Evolutionary conservation across 2,329 filamentous ascomycete species (phyloP).

Genomic region (Colletotrichum liriopes): DNA sequence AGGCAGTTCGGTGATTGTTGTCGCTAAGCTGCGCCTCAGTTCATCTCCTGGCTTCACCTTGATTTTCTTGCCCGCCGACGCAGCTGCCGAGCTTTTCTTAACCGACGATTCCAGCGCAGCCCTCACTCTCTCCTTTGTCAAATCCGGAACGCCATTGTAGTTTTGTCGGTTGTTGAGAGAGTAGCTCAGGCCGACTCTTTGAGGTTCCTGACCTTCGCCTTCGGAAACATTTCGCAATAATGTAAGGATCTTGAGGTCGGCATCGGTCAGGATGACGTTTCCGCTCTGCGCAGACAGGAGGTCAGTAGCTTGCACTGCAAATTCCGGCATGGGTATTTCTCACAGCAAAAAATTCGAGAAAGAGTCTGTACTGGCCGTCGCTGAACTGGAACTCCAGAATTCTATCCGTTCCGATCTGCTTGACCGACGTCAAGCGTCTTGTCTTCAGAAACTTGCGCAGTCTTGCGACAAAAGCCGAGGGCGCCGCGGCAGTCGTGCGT

Average conservation of each 20-base stretch:
- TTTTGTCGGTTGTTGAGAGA: conserved; percentile 88
- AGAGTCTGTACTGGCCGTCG: conserved; percentile 89
- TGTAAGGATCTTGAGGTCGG: conserved; percentile 84
- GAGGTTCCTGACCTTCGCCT: conserved; percentile 86
- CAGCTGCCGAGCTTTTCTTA: conserved; percentile 68
- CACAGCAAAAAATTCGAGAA: conserved; percentile 93
- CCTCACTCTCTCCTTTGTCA: conserved; percentile 82
- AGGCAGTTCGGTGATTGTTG: conserved; percentile 89
- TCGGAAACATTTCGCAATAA: conserved; percentile 86
- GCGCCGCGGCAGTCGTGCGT: conserved; percentile 86
- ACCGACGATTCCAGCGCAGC: conserved; percentile 78
- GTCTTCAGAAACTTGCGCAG: conserved; percentile 92
- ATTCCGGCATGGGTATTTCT: conserved; percentile 14
- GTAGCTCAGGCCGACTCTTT: conserved; percentile 84
- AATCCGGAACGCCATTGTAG: conserved; percentile 79
- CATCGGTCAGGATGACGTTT: conserved; percentile 94
- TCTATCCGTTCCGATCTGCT: conserved; percentile 92
- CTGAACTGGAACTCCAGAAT: conserved; percentile 95
- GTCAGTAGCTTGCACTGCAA: neutral
- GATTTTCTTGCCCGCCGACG: conserved; percentile 73
- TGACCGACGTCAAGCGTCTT: conserved; percentile 83
- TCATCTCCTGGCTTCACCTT: conserved; percentile 83
- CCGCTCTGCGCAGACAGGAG: conserved; percentile 68
- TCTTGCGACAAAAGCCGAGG: conserved; percentile 87
- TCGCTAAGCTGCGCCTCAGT: conserved; percentile 84